phyloP scores from a whole-genome alignment of 805 yeast genomes.

The Ogataea saltuana region DNA sequence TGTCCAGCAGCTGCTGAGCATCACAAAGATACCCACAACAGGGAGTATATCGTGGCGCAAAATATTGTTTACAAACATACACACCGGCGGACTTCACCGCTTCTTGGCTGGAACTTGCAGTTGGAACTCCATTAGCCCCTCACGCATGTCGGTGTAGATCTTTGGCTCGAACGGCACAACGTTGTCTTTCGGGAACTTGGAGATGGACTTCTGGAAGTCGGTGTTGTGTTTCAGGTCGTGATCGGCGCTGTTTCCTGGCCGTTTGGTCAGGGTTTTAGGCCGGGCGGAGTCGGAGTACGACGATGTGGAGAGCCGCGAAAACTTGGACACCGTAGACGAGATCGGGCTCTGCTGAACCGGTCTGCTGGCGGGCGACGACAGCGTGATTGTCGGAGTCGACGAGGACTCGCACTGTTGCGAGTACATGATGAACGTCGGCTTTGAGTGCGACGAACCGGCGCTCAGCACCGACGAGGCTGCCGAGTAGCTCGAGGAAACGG shows the following conservation, averaged over 20 bases:
- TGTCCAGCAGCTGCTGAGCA: too few relatives aligned
- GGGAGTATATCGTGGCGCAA: too few relatives aligned
- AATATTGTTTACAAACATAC: background rate
- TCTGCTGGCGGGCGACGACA: slow-evolving; percentile 7
- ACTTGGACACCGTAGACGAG: slow-evolving; percentile 24
- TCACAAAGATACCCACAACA: too few relatives aligned
- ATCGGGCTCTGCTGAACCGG: slow-evolving; percentile 23
- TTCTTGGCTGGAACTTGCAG: slow-evolving; percentile 27
- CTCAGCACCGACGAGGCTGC: slow-evolving; percentile 16
- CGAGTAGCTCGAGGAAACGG: slow-evolving; percentile 20
- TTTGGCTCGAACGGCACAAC: slow-evolving; percentile 31
- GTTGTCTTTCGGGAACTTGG: slow-evolving; percentile 35
- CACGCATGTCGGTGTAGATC: slow-evolving; percentile 30
- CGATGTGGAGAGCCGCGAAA: slow-evolving; percentile 22
- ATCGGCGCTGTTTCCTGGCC: slow-evolving; percentile 2
- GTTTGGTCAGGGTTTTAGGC: slow-evolving; percentile 2
- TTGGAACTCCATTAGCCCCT: slow-evolving; percentile 38
- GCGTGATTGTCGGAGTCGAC: too few relatives aligned
- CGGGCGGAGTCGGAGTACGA: too few relatives aligned
- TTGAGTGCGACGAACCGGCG: slow-evolving; percentile 12
- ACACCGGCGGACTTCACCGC: background rate
- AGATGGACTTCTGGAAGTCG: slow-evolving; percentile 32
- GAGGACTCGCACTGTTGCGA: slow-evolving; percentile 10
- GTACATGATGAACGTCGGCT: slow-evolving; percentile 19
- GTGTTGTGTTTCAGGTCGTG: slow-evolving; percentile 22